Conservation (phyloP, 108 stramenopile genomes). For the Cylindrotheca fusiformis region DNA sequence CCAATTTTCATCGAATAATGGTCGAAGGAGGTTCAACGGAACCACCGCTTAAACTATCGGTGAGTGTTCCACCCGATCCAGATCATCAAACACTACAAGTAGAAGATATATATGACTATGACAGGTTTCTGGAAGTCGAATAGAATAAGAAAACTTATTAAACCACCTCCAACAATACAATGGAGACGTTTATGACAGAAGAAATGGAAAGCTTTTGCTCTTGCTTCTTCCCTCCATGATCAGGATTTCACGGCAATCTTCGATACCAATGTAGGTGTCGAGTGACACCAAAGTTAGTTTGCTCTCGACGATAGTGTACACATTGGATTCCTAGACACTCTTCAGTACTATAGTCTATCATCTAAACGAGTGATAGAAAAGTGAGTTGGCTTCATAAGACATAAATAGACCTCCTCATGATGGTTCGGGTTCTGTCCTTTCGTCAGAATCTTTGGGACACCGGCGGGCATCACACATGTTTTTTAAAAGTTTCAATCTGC, state of each 20-base stretch:
- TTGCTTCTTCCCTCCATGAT: neutral
- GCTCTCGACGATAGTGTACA: neutral
- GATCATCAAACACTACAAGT: neutral
- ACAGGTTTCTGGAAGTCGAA: no score
- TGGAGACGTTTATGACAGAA: neutral
- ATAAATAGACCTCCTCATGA: no score
- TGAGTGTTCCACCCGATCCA: neutral
- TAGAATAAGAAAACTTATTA: no score
- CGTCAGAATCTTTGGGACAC: no score
- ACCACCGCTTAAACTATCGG: slow-evolving; percentile 24
- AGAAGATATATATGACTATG: neutral
- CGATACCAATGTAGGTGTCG: neutral
- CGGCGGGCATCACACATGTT: no score
- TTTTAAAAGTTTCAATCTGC: no score
- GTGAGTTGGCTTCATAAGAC: no score
- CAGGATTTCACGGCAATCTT: neutral
- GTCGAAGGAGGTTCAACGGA: slow-evolving; percentile 31
- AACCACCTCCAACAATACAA: no score
- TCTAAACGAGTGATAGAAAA: no score
- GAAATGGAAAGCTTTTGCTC: neutral
- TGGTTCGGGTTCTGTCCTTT: no score
- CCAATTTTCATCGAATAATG: slow-evolving; percentile 22
- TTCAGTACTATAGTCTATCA: no score
- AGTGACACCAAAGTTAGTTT: neutral
- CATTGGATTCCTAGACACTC: no score